A percentile compares a stretch with the other conserved stretches of the same genome.
Conservation (phyloP, 164 flowering plant genomes). For the Magnolia officinalis region DNA sequence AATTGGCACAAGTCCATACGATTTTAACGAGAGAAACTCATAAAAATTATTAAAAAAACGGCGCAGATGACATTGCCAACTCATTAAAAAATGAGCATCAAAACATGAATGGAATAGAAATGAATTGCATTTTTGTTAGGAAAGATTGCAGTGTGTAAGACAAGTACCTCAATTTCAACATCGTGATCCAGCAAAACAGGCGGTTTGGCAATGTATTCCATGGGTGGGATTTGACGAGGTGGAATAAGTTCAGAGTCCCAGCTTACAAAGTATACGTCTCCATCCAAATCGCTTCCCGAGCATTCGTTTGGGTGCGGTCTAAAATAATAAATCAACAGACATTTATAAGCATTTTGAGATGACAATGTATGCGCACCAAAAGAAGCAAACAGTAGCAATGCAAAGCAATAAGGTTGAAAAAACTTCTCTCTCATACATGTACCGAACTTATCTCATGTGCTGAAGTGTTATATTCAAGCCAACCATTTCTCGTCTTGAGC, state of each 20-base stretch:
- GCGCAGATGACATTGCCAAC: no score
- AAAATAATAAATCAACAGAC: background rate
- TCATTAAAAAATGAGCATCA: no score
- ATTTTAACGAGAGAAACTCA: no score
- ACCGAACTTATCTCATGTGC: no score
- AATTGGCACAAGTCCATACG: no score
- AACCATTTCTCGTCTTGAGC: no score
- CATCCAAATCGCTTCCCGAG: conserved; percentile 94
- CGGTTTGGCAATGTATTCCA: conserved; percentile 69
- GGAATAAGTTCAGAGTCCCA: conserved; percentile 85
- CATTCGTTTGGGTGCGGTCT: conserved; percentile 98
- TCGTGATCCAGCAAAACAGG: conserved; percentile 49
- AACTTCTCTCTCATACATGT: no score
- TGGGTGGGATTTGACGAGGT: conserved; percentile 44
- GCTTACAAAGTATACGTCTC: conserved; percentile 82
- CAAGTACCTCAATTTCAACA: conserved; percentile 40
- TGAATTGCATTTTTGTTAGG: background rate
- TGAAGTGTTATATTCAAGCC: no score
- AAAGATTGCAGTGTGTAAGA: background rate
- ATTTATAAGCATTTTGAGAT: background rate
- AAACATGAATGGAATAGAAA: background rate
- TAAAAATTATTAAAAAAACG: no score
- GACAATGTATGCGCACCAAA: background rate
- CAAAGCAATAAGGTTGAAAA: background rate
- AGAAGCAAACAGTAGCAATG: background rate